Evolutionary conservation across 2,329 filamentous ascomycete genomes (phyloP).

Genomic region (Sclerotinia minor): DNA sequence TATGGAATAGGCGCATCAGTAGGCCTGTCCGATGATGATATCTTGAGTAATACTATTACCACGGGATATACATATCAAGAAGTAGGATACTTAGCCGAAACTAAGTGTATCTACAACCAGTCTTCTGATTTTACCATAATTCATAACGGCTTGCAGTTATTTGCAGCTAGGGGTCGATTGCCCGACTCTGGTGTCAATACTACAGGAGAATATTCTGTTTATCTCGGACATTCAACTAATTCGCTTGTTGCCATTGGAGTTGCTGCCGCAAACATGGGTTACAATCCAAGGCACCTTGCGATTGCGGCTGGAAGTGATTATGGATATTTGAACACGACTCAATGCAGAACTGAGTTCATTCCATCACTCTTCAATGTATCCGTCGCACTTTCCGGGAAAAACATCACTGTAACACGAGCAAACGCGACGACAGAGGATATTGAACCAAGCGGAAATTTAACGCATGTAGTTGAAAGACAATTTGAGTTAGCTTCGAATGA

Average conservation of each 20-base stretch:
- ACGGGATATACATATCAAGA: conserved; percentile 42
- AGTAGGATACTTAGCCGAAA: conserved; percentile 40
- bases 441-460: conserved; percentile 21
- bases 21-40: conserved; percentile 11
- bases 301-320: conserved; percentile 24
- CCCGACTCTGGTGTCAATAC: conserved; percentile 19
- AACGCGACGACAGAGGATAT: conserved; percentile 5
- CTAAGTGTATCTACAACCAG: conserved; percentile 44
- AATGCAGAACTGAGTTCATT: conserved; percentile 22
- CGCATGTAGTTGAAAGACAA: conserved; percentile 22
- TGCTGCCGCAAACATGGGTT: neutral
- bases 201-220: conserved; percentile 18
- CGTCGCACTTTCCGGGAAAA: conserved; percentile 8
- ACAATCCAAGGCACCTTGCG: conserved; percentile 7
- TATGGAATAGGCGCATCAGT: conserved; percentile 14
- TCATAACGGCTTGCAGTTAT: neutral
- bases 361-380: conserved; percentile 24
- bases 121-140: conserved; percentile 27
- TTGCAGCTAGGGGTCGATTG: conserved; percentile 12
- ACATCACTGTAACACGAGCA: conserved; percentile 18
- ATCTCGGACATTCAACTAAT: conserved; percentile 1
- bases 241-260: conserved; percentile 26
- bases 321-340: conserved; percentile 24
- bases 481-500: conserved; percentile 31
- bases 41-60: conserved; percentile 13